Conservation (phyloP, 192 early-diverging fungal species). For the Coemansia sp. region DNA sequence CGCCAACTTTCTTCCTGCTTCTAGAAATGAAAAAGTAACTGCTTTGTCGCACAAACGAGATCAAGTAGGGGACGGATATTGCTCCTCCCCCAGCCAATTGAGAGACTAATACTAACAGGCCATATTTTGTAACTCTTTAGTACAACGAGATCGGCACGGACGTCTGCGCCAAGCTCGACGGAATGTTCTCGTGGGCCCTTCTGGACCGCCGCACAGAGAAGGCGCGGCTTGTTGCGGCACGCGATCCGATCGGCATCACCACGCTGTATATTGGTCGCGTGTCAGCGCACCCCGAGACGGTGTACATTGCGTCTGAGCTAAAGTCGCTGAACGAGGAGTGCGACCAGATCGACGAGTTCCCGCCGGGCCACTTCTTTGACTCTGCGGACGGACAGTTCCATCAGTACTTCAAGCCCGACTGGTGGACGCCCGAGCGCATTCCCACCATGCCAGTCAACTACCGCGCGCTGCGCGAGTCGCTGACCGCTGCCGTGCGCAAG, state of each 20-base stretch:
- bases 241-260: slow-evolving; percentile 98
- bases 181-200: slow-evolving; percentile 96
- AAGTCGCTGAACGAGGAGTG: slow-evolving; percentile 97
- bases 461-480: slow-evolving; percentile 69
- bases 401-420: slow-evolving; percentile 88
- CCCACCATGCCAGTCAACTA: slow-evolving; percentile 56
- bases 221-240: slow-evolving; percentile 85
- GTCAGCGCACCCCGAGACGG: slow-evolving; percentile 75
- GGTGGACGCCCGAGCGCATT: slow-evolving; percentile 67
- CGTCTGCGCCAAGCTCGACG: slow-evolving; percentile 86
- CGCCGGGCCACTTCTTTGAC: slow-evolving; percentile 93
- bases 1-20: neutral
- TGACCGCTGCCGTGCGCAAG: slow-evolving; percentile 90
- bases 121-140: slow-evolving; percentile 28
- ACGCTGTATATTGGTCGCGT: slow-evolving; percentile 95
- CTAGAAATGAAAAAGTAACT: neutral
- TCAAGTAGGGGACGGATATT: neutral
- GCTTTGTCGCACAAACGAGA: no score
- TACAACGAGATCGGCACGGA: slow-evolving; percentile 84
- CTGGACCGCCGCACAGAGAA: slow-evolving; percentile 72
- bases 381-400: slow-evolving; percentile 73
- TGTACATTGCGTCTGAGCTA: slow-evolving; percentile 94
- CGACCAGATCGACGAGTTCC: slow-evolving; percentile 96
- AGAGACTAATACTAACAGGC: neutral
- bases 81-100: neutral